phyloP scores from a whole-genome alignment of 495 filamentous ascomycete species.

The Trichoderma gamsii region DNA sequence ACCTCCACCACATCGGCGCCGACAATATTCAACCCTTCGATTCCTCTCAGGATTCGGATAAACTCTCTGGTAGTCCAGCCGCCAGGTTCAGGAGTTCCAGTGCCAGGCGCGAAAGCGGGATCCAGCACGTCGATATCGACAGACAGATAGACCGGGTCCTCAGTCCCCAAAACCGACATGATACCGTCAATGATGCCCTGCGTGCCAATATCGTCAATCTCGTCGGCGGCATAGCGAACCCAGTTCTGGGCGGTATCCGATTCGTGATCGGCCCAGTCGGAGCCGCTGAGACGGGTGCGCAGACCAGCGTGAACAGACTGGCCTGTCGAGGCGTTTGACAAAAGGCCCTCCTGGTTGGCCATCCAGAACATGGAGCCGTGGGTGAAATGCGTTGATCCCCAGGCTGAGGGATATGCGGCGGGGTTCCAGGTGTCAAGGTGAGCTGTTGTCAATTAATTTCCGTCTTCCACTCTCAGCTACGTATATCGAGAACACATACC shows the following conservation, averaged over 20 bases:
- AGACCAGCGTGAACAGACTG: slow-evolving; percentile 73
- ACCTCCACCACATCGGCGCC: slow-evolving; percentile 83
- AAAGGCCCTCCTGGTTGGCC: slow-evolving; percentile 66
- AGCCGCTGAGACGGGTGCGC: slow-evolving; percentile 64
- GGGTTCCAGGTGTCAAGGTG: slow-evolving; percentile 84
- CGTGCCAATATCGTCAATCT: slow-evolving; percentile 62
- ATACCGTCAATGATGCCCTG: slow-evolving; percentile 54
- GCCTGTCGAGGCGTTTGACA: slow-evolving; percentile 49
- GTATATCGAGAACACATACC: slow-evolving; percentile 25
- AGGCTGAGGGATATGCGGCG: slow-evolving; percentile 66
- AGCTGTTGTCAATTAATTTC: slow-evolving; percentile 19
- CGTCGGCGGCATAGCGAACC: slow-evolving; percentile 58
- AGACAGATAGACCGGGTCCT: slow-evolving; percentile 63
- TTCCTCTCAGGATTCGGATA: slow-evolving; percentile 61
- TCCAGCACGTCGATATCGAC: slow-evolving; percentile 75
- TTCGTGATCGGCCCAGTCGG: slow-evolving; percentile 55
- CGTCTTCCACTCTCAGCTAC: background rate
- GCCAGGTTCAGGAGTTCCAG: slow-evolving; percentile 67
- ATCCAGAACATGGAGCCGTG: slow-evolving; percentile 86
- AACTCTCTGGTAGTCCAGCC: slow-evolving; percentile 71
- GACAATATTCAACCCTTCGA: slow-evolving; percentile 65
- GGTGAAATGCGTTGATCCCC: slow-evolving; percentile 72
- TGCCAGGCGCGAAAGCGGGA: slow-evolving; percentile 64
- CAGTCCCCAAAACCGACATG: slow-evolving; percentile 50
- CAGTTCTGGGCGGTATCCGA: slow-evolving; percentile 60